Conservation (phyloP, 306 rosid species). For the Quercus bicolor region DNA sequence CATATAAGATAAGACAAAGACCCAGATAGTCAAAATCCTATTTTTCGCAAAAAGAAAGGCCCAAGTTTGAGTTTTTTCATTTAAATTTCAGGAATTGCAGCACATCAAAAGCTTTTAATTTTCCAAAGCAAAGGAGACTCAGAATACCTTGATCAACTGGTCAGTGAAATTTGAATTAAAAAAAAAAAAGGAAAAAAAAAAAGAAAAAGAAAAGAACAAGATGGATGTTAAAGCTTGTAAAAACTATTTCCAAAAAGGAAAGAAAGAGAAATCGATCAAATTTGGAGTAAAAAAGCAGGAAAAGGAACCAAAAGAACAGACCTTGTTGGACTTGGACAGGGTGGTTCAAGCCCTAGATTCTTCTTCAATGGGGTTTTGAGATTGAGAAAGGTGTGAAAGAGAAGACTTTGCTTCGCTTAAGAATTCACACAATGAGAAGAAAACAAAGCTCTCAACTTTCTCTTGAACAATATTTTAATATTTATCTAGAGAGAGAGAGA, state of each 20-base stretch:
- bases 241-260: constrained; percentile 6
- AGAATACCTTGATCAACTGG: constrained; percentile 34
- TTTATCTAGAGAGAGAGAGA: not conserved
- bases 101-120: not conserved
- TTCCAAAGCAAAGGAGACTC: constrained; percentile 25
- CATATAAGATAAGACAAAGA: constrained; percentile 26
- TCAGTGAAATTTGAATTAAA: constrained; percentile 9
- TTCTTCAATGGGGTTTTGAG: constrained; percentile 52
- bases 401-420: constrained; percentile 61
- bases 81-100: constrained; percentile 27
- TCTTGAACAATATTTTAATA: constrained; percentile 26
- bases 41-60: constrained; percentile 38
- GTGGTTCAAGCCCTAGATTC: constrained; percentile 86
- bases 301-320: constrained; percentile 47
- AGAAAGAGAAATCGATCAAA: constrained; percentile 24
- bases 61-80: constrained; percentile 16
- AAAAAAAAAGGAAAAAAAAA: not conserved
- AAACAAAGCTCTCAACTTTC: constrained; percentile 62
- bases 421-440: constrained; percentile 60
- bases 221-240: constrained; percentile 22
- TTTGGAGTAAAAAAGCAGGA: constrained; percentile 7
- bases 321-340: constrained; percentile 62
- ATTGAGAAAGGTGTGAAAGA: constrained; percentile 68
- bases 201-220: not conserved
- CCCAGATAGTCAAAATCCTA: constrained; percentile 40